phyloP scores from a whole-genome alignment of 1,284 basidiomycete species.

The Exsudoporus floridanus region DNA sequence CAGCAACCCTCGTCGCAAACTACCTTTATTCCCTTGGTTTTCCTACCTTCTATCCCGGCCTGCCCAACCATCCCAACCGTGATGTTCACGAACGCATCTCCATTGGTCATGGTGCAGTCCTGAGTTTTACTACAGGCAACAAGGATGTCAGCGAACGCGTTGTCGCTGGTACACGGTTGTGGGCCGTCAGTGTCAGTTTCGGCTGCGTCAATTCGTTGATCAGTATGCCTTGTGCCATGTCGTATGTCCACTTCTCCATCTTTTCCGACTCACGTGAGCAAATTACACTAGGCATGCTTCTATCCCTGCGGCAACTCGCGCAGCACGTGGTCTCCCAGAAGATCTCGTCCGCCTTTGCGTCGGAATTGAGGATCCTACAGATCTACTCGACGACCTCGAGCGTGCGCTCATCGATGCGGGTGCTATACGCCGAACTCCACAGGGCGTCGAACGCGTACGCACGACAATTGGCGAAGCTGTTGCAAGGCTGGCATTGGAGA shows the following conservation, averaged over 20 bases:
- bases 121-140: slow-evolving; percentile 94
- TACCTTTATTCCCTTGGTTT: slow-evolving; percentile 90
- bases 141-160: slow-evolving; percentile 90
- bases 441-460: slow-evolving; percentile 38
- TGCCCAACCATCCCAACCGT: slow-evolving; percentile 79
- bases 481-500: slow-evolving; percentile 57
- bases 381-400: slow-evolving; percentile 94
- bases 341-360: slow-evolving; percentile 98
- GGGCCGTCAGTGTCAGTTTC: slow-evolving; percentile 98
- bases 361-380: slow-evolving; percentile 94
- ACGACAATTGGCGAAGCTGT: slow-evolving; percentile 61
- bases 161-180: slow-evolving; percentile 88
- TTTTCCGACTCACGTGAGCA: slow-evolving; percentile 11
- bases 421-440: slow-evolving; percentile 67
- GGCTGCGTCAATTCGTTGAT: slow-evolving; percentile 98
- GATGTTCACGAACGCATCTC: slow-evolving; percentile 89
- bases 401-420: slow-evolving; percentile 90
- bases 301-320: slow-evolving; percentile 91
- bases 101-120: slow-evolving; percentile 88
- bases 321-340: slow-evolving; percentile 93
- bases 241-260: slow-evolving; percentile 57
- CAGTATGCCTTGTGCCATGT: slow-evolving; percentile 99
- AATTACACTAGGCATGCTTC: slow-evolving; percentile 79
- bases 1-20: slow-evolving; percentile 81
- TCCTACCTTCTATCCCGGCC: slow-evolving; percentile 91